Percentiles rank a stretch among this genome's conserved stretches.
These are phyloP conservation scores for Paramecium bursaria DNA, from an alignment of 73 alveolate species.

Conservation along the genomic window DNA sequence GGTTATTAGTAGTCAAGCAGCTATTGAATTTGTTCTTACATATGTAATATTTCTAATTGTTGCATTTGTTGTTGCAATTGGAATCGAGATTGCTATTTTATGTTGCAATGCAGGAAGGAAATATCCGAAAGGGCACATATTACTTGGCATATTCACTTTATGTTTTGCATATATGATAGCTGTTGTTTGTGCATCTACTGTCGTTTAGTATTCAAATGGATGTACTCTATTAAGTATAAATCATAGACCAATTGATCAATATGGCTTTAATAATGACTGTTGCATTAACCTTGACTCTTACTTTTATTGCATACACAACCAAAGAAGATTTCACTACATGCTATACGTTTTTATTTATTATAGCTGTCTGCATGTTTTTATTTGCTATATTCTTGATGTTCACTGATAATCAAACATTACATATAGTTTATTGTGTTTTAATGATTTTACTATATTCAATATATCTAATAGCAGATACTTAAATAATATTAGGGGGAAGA, in stretches of 20 bases:
- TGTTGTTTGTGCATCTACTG: background rate
- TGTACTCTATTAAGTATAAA: slow-evolving; percentile 7
- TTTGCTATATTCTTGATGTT: slow-evolving; percentile 71
- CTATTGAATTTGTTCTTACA: background rate
- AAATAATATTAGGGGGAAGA: slow-evolving; percentile 64
- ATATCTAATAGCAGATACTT: slow-evolving; percentile 70
- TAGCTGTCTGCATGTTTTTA: slow-evolving; percentile 70
- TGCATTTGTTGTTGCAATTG: slow-evolving; percentile 4
- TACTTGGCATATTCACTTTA: slow-evolving; percentile 86
- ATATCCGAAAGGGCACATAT: slow-evolving; percentile 87
- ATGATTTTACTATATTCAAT: too few species aligned
- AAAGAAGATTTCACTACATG: slow-evolving; percentile 87
- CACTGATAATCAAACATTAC: background rate
- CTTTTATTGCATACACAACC: slow-evolving; percentile 89
- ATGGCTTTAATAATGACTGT: slow-evolving; percentile 91
- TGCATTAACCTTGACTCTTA: slow-evolving; percentile 83
- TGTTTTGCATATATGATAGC: slow-evolving; percentile 87
- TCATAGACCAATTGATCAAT: slow-evolving; percentile 68
- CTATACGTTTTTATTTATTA: slow-evolving; percentile 72
- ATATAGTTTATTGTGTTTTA: slow-evolving; percentile 29
- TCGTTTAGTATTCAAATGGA: background rate
- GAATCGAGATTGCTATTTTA: slow-evolving; percentile 17
- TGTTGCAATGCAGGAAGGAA: slow-evolving; percentile 73
- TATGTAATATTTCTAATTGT: background rate
- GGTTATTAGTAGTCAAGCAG: too few species aligned